Percentiles rank a stretch among this genome's conserved stretches.
Conservation (phyloP, 768 basidiomycete genomes). For the Stropharia rugosoannulata region DNA sequence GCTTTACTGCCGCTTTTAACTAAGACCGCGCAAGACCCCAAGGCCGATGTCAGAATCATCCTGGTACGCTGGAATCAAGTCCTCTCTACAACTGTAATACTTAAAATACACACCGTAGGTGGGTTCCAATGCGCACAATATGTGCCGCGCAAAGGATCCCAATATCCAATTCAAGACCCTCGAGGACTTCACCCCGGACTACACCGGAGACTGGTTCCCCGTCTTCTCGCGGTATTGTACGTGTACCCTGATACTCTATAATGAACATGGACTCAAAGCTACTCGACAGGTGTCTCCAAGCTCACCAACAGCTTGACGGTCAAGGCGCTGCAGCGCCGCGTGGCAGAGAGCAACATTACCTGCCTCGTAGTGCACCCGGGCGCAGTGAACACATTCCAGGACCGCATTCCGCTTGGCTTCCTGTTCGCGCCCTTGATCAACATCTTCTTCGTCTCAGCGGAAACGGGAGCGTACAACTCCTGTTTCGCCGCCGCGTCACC, state of each 20-base stretch:
- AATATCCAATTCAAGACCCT: slow-evolving; percentile 26
- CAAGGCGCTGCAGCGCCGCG: slow-evolving; percentile 42
- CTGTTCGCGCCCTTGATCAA: slow-evolving; percentile 13
- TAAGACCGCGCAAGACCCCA: slow-evolving; percentile 21
- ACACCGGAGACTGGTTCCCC: slow-evolving; percentile 20
- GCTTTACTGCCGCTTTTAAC: slow-evolving; percentile 26
- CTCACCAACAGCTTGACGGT: slow-evolving; percentile 44
- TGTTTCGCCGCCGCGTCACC: slow-evolving; percentile 39
- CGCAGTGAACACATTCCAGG: slow-evolving; percentile 29
- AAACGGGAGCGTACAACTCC: slow-evolving; percentile 31
- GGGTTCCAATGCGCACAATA: slow-evolving; percentile 20
- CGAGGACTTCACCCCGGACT: slow-evolving; percentile 29
- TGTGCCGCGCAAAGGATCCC: slow-evolving; percentile 14
- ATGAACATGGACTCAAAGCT: not conserved
- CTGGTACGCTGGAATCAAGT: slow-evolving; percentile 13
- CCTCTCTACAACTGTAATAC: no score
- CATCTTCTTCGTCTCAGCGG: slow-evolving; percentile 20
- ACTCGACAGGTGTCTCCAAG: slow-evolving; percentile 41
- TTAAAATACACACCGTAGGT: slow-evolving; percentile 14
- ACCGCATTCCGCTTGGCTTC: slow-evolving; percentile 8
- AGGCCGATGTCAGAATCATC: slow-evolving; percentile 30
- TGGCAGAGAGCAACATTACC: slow-evolving; percentile 30
- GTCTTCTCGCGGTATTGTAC: slow-evolving; percentile 22
- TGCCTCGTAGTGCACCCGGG: slow-evolving; percentile 41
- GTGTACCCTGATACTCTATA: not conserved